Conservation (phyloP, 768 basidiomycete genomes). For the Neoboletus brunneissimus region DNA sequence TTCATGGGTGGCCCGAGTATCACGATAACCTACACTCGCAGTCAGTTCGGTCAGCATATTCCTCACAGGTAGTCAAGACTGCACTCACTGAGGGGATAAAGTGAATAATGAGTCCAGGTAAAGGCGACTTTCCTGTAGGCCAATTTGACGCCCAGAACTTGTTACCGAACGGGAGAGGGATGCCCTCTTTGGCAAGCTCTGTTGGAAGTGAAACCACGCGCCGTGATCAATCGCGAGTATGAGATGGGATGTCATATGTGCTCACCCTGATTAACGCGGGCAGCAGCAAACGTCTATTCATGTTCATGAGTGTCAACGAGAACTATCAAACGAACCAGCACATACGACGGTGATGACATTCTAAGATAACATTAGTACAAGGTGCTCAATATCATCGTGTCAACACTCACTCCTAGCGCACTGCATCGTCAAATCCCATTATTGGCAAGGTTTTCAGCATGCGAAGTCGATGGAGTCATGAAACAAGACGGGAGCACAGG, state of each 20-base stretch:
- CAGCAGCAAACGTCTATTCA: slow-evolving; percentile 46
- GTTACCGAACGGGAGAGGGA: slow-evolving; percentile 58
- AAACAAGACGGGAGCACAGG: no score
- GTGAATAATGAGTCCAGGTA: slow-evolving; percentile 41
- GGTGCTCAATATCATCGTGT: neutral
- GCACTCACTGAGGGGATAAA: slow-evolving; percentile 49
- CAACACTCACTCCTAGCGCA: slow-evolving; percentile 32
- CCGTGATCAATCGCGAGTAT: neutral
- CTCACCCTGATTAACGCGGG: slow-evolving; percentile 52
- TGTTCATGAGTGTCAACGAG: neutral
- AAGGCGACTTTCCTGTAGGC: slow-evolving; percentile 54
- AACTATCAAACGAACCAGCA: neutral
- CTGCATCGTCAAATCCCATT: slow-evolving; percentile 15
- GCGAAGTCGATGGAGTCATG: no score
- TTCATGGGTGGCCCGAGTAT: slow-evolving; percentile 51
- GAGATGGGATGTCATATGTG: no score
- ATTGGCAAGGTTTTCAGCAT: neutral
- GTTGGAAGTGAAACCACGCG: neutral
- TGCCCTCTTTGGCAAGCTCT: slow-evolving; percentile 61
- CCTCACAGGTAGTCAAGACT: no score
- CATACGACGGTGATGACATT: slow-evolving; percentile 35
- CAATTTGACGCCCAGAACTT: slow-evolving; percentile 61
- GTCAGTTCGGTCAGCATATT: neutral
- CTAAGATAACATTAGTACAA: slow-evolving; percentile 9
- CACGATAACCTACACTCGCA: slow-evolving; percentile 44